Base-by-base conservation (phyloP, 257 asterid genomes). In the Plantago ovata region DNA sequence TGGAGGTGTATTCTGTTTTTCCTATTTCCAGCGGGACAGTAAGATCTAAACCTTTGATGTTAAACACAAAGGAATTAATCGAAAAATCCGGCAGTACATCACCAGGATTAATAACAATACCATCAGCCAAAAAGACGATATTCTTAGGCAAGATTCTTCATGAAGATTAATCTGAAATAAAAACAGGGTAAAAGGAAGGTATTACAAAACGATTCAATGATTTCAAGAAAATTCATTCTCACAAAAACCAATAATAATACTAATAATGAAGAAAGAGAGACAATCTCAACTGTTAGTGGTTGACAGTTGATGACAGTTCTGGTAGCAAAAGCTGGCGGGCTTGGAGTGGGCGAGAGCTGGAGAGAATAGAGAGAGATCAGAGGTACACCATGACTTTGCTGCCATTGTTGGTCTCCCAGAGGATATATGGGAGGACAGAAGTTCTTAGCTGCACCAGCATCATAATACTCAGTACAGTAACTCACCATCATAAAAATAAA, bases 71-170 rank as follows among this genome's bases (percentile, higher is more conserved):
- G 10, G 87, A 86, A 58, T 83, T 83, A 22, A 93, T 66, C 22
- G 97, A 89, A 66, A 62, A 84, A 73, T 93, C 94, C 41, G 95
- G 88, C 61, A 76, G 72, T 64, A 77, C 81, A 43, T 79, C 64
- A 67, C 92, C 94, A 61, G 79, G 83, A 67, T 75, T 81, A 53
- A 69, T 84, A 61, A 84, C 84, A 63, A 93, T 68, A 63, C 97
- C 99, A 75, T 93, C 99, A 54, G 91, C 91, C 81, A 93, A 79
- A 77, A 93, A 84, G 98, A 93, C 46, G 94, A 69, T 82, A 93
- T 89, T 75, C 97, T 86, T 69, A 86, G 73, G 71, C 97, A 93
- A 54, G 99, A 89, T 67, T 82, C 99, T 81, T 93, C 99, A 78
- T 88, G 97, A 73, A 89, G 95, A 84, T 86, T 87, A 70, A 89